Base-by-base conservation (phyloP, 208 protist species). In the Vickermania ingenoplastis region DNA sequence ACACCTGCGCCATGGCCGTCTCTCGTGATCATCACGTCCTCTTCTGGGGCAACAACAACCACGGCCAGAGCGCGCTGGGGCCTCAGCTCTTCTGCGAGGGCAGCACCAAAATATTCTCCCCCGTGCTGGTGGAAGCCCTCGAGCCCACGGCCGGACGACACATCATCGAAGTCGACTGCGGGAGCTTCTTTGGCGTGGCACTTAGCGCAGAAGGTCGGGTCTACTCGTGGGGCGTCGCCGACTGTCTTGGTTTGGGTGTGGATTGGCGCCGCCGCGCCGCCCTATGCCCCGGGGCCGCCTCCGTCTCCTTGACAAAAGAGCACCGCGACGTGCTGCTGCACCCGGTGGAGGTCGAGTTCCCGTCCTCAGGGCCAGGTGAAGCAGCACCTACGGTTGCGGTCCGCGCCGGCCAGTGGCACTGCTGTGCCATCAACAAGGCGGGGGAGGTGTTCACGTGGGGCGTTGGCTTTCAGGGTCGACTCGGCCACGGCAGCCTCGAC, bases 41-140 rank as follows among this genome's bases (percentile, higher is more conserved):
- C 74, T 92, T 90, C 53, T 94, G 88, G 85, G 88, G 88, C 0
- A 94, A 92, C 68, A 94, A 94, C 72, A 94, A 92, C 68, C 88
- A 94, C 72, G 82, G 82, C 26, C 88, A 94, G 60, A 86, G 83
- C 58, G 88, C 83, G 13, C 74, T 91, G 7, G 88, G 88, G 0
- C 74, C 69, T 14, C 24, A 22, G 24, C 77, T 65, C 74, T 88
- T 94, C 57, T 68, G 77, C 61, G 53, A 65, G 25, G 50, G 65
- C 1, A 62, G 65, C 53, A 81, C 80, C 48, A 89, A 89, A 57
- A 81, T 94, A 17, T 81, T 90, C 59, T 51, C 58, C 1, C 88
- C 88, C 25, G 75, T 68, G 17, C 73, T 85, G 27, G 80, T 94
- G 14, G 70, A 73, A 24, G 74, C 79, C 24, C 65, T 94, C 55